Percentiles rank a stretch among this genome's conserved stretches.
Evolutionary conservation across 2,329 filamentous ascomycete genomes (phyloP).

Genomic region (Cladosporium sp.): DNA sequence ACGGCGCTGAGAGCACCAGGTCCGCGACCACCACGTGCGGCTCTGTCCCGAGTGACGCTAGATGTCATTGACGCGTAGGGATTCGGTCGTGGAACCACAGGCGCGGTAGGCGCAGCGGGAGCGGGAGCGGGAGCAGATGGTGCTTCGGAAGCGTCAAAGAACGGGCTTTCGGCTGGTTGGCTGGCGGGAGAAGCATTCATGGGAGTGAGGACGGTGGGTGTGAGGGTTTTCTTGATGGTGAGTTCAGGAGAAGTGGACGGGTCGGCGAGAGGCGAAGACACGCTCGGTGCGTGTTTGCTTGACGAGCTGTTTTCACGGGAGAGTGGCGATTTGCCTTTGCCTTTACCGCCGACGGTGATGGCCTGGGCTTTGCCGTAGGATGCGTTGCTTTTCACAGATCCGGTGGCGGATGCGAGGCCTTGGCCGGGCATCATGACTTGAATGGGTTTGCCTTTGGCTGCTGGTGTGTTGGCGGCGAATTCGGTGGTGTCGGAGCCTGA

Average conservation of each 20-base stretch:
- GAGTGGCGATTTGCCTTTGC: constrained; percentile 30
- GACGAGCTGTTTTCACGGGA: constrained; percentile 21
- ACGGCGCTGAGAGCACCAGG: constrained; percentile 38
- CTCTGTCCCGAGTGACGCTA: constrained; percentile 20
- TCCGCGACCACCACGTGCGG: constrained; percentile 19
- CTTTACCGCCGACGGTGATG: constrained; percentile 37
- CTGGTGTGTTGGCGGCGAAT: constrained; percentile 6
- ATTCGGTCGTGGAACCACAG: constrained; percentile 25
- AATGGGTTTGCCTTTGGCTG: constrained; percentile 17
- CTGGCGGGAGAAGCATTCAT: constrained; percentile 17
- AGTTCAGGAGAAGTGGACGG: constrained; percentile 26
- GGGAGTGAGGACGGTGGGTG: constrained; percentile 1
- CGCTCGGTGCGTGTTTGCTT: constrained; percentile 23
- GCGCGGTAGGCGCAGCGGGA: no score
- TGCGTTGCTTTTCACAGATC: constrained; percentile 36
- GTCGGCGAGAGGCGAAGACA: constrained; percentile 30
- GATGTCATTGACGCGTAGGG: constrained; percentile 37
- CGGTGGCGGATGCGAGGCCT: constrained; percentile 22
- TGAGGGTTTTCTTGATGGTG: constrained; percentile 24
- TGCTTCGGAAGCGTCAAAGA: constrained; percentile 31
- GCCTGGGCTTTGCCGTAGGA: constrained; percentile 42
- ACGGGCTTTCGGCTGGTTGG: constrained; percentile 28
- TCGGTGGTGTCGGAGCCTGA: constrained; percentile 6
- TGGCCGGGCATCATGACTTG: constrained; percentile 39
- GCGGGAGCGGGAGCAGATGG: constrained; percentile 15